Percentiles rank a stretch among this genome's conserved stretches.
These are phyloP conservation scores for Mitragyna speciosa DNA, from an alignment of 257 asterid genomes.

Conservation along the genomic window DNA sequence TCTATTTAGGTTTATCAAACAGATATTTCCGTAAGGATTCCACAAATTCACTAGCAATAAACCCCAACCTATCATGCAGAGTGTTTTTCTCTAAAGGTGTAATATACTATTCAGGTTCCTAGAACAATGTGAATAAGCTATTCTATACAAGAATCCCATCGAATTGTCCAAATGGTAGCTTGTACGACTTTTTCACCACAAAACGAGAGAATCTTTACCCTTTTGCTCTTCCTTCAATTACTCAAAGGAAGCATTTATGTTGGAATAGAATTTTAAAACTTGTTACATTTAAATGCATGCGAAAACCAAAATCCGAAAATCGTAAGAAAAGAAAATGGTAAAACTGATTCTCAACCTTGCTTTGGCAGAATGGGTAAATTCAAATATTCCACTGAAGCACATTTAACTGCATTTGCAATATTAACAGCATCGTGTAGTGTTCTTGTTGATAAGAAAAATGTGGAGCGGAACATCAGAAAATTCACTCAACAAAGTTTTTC, in stretches of 20 bases:
- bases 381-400: neutral
- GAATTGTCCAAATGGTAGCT: neutral
- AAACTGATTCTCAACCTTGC: neutral
- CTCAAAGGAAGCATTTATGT: neutral
- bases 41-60: neutral
- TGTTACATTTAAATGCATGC: neutral
- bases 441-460: neutral
- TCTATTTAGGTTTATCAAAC: neutral
- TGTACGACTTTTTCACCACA: neutral
- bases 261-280: neutral
- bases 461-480: too few relatives aligned
- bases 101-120: too few relatives aligned
- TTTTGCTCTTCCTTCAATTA: neutral
- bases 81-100: too few relatives aligned
- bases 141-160: neutral
- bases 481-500: neutral
- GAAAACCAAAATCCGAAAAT: neutral
- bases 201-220: neutral
- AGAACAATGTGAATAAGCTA: neutral
- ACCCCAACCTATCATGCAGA: neutral
- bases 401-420: neutral
- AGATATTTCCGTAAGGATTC: neutral
- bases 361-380: neutral
- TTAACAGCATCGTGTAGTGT: neutral
- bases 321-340: neutral